A percentile compares a stretch with the other conserved stretches of the same genome.
Conservation (phyloP, 1,139 yeast species). For the Saccharomyces hybrid region DNA sequence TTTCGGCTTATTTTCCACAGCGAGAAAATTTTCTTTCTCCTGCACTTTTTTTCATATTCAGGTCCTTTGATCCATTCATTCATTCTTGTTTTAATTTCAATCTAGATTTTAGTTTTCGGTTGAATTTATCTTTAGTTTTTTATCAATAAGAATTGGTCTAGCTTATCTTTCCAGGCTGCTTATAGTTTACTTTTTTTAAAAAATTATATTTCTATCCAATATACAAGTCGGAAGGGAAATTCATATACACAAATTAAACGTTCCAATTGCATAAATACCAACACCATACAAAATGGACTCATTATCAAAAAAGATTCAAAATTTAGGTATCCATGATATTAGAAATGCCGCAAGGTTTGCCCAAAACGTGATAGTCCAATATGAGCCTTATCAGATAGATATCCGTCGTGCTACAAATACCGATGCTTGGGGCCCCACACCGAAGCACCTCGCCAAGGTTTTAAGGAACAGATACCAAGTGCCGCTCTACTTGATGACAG, state of each 20-base stretch:
- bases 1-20: neutral
- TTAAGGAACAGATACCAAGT: slow-evolving; percentile 29
- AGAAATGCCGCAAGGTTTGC: slow-evolving; percentile 35
- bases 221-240: neutral
- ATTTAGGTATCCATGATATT: slow-evolving; percentile 33
- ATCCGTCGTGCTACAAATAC: slow-evolving; percentile 41
- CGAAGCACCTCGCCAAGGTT: slow-evolving; percentile 35
- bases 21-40: neutral
- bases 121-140: neutral
- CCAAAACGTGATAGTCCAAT: slow-evolving; percentile 34
- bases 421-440: slow-evolving; percentile 43
- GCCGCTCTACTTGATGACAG: slow-evolving; percentile 30
- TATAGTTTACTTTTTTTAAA: neutral
- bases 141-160: neutral
- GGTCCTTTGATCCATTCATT: neutral
- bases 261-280: neutral
- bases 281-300: slow-evolving; percentile 23
- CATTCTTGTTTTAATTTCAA: neutral
- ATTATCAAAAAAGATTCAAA: slow-evolving; percentile 30
- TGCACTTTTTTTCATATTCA: neutral
- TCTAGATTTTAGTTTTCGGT: neutral
- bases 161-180: neutral
- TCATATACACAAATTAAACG: neutral
- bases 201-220: neutral
- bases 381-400: slow-evolving; percentile 34